Evolutionary conservation across 768 basidiomycete genomes (phyloP).

Genomic region (Leccinellum luteum): DNA sequence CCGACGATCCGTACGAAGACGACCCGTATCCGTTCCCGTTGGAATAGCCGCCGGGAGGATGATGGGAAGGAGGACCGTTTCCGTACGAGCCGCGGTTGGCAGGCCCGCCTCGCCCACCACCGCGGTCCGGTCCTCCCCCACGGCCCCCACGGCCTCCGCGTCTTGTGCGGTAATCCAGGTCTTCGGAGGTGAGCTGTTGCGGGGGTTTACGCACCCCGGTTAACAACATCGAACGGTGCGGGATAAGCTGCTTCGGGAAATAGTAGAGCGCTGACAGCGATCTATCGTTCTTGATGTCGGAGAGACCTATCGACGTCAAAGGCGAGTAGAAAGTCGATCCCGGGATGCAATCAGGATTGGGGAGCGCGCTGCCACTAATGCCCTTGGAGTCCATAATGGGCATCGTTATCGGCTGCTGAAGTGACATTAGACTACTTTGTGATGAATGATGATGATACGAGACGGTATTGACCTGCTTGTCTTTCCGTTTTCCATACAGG

Average conservation of each 20-base stretch:
- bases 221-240: constrained; percentile 82
- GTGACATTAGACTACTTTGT: constrained; percentile 13
- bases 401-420: constrained; percentile 65
- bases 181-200: constrained; percentile 61
- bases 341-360: constrained; percentile 87
- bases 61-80: constrained; percentile 3
- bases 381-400: constrained; percentile 71
- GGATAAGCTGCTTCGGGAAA: constrained; percentile 83
- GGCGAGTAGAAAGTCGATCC: constrained; percentile 87
- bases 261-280: constrained; percentile 85
- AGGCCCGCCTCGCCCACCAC: constrained; percentile 34
- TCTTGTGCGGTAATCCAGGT: constrained; percentile 65
- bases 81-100: constrained; percentile 22
- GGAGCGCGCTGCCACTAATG: constrained; percentile 73
- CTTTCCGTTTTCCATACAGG: constrained; percentile 88
- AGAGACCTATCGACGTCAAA: constrained; percentile 53
- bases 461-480: constrained; percentile 54
- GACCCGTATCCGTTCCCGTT: constrained; percentile 19
- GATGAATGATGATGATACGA: not conserved
- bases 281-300: constrained; percentile 83
- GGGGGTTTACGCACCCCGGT: constrained; percentile 63
- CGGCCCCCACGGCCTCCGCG: constrained; percentile 50
- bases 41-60: constrained; percentile 2
- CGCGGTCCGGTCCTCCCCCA: constrained; percentile 37
- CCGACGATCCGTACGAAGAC: constrained; percentile 18